phyloP scores from a whole-genome alignment of 2,329 filamentous ascomycete genomes.

The Aspergillus sclerotialis region DNA sequence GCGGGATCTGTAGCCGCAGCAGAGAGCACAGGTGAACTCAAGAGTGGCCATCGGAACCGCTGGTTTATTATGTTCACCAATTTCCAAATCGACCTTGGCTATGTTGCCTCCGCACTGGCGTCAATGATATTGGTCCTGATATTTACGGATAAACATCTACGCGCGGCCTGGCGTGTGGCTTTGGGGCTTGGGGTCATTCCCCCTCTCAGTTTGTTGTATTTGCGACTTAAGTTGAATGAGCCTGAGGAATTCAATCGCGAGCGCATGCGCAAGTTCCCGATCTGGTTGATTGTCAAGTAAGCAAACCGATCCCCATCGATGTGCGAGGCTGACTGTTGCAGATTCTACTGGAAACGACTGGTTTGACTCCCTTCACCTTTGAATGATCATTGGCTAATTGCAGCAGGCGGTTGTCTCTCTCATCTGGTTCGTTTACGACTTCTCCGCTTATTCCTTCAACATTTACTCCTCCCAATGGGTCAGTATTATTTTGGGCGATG shows the following conservation, averaged over 20 bases:
- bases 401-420: conserved; percentile 52
- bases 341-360: conserved; percentile 70
- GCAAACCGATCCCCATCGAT: conserved; percentile 11
- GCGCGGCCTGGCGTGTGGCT: conserved; percentile 73
- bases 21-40: conserved; percentile 77
- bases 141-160: conserved; percentile 55
- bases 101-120: conserved; percentile 72
- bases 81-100: conserved; percentile 77
- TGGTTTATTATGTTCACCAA: conserved; percentile 93
- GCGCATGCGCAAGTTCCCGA: conserved; percentile 58
- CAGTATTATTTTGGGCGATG: conserved; percentile 53
- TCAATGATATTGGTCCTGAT: conserved; percentile 60
- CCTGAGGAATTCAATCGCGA: conserved; percentile 69
- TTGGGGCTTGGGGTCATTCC: conserved; percentile 75
- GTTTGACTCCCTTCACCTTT: conserved; percentile 15
- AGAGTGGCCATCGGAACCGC: conserved; percentile 70
- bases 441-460: conserved; percentile 75
- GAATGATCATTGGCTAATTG: conserved; percentile 5
- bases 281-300: conserved; percentile 44
- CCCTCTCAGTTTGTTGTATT: conserved; percentile 61
- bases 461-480: conserved; percentile 68
- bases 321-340: conserved; percentile 43
- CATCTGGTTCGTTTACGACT: conserved; percentile 87
- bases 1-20: conserved; percentile 72
- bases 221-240: conserved; percentile 68